Percentiles rank a stretch among this genome's conserved stretches.
Evolutionary conservation across 2,329 filamentous ascomycete genomes (phyloP).

Genomic region (Zymoseptoria brevis): DNA sequence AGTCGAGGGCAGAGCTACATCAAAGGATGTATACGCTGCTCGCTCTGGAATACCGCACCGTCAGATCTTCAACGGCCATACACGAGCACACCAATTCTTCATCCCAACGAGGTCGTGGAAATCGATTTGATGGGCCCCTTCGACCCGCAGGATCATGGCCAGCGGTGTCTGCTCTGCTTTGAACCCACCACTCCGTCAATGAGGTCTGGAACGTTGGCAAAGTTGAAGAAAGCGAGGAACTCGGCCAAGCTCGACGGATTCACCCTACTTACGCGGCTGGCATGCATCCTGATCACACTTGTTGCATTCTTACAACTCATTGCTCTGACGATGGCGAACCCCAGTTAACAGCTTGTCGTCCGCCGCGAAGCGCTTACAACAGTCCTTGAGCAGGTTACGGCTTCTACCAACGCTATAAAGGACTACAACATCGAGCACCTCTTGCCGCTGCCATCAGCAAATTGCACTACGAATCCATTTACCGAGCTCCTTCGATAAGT

Average conservation of each 20-base stretch:
- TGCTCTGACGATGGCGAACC: background rate
- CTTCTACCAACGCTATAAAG: conserved; percentile 12
- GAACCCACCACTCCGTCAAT: background rate
- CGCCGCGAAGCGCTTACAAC: conserved; percentile 15
- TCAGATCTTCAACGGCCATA: no score
- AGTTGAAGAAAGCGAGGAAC: background rate
- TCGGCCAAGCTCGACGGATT: background rate
- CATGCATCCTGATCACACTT: background rate
- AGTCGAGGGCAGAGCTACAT: no score
- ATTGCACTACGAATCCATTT: conserved; percentile 2
- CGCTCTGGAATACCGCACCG: no score
- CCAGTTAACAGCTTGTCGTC: conserved; percentile 4
- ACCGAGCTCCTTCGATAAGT: background rate
- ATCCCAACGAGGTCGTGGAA: no score
- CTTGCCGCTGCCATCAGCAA: conserved; percentile 13
- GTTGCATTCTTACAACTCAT: background rate
- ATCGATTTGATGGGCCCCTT: no score
- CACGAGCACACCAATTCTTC: no score
- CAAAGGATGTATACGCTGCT: no score
- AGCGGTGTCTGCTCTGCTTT: no score
- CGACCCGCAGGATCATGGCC: no score
- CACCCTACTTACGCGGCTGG: background rate
- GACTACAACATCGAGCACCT: conserved; percentile 22
- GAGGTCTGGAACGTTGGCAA: background rate
- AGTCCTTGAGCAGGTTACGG: conserved; percentile 14